A percentile compares a stretch with the other conserved stretches of the same genome.
Evolutionary conservation across 208 protist genomes (phyloP).

Genomic region (Kentomonas sorsogonicus): DNA sequence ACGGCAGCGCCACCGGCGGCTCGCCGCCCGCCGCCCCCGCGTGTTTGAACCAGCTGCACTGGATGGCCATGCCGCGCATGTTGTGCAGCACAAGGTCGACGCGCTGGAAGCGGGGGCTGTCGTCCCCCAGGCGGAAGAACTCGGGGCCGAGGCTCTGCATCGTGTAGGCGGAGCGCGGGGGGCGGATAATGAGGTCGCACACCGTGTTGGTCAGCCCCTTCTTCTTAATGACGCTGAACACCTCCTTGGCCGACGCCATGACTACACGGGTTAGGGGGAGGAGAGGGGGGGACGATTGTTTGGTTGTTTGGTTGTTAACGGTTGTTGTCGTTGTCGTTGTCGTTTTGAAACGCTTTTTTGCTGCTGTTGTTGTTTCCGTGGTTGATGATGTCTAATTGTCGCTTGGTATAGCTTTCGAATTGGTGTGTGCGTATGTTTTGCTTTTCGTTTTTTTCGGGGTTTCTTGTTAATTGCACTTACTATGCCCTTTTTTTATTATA

Average conservation of each 20-base stretch:
- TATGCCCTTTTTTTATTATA: no score
- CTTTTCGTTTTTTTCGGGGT: no score
- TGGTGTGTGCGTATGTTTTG: no score
- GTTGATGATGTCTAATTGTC: no score
- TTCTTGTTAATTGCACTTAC: no score
- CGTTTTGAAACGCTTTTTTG: conserved; percentile 1
- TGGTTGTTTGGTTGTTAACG: conserved; percentile 6
- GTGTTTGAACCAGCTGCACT: conserved; percentile 88
- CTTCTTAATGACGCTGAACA: conserved; percentile 27
- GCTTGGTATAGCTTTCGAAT: no score
- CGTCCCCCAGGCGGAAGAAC: conserved; percentile 55
- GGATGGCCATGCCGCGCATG: conserved; percentile 69
- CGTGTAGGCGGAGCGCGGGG: conserved; percentile 58
- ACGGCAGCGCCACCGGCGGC: conserved; percentile 38
- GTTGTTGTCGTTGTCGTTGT: background rate
- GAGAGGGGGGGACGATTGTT: background rate
- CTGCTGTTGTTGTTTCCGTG: background rate
- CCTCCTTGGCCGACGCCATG: conserved; percentile 39
- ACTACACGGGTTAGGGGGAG: background rate
- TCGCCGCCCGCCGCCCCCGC: conserved; percentile 31
- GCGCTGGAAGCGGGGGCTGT: conserved; percentile 33
- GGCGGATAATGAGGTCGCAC: conserved; percentile 86
- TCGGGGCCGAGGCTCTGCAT: conserved; percentile 48
- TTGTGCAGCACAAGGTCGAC: conserved; percentile 77
- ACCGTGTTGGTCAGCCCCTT: conserved; percentile 59